Evolutionary conservation across 148 eudicot species (phyloP).

Genomic region (Nepenthes gracilis): DNA sequence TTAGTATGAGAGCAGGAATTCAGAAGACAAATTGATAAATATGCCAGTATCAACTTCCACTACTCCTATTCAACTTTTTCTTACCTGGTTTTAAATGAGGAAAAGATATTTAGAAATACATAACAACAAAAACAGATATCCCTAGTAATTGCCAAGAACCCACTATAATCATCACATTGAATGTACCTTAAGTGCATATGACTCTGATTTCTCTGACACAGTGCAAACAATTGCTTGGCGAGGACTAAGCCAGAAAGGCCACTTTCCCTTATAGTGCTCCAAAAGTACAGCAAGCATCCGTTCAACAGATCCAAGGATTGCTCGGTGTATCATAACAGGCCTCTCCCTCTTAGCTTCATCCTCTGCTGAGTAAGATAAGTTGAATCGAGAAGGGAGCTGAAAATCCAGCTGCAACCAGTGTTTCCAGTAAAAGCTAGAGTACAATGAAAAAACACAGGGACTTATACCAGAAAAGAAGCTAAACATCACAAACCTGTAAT

Average conservation of each 20-base stretch:
- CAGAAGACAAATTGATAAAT: no score
- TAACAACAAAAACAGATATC: no score
- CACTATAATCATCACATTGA: background rate
- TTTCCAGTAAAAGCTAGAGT: background rate
- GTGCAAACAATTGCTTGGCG: conserved; percentile 91
- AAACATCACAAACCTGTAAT: conserved; percentile 51
- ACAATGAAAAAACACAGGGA: background rate
- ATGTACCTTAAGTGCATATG: conserved; percentile 69
- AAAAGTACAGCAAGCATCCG: conserved; percentile 96
- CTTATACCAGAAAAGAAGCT: background rate
- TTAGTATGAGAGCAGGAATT: no score
- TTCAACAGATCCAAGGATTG: conserved; percentile 94
- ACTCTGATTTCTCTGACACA: conserved; percentile 73
- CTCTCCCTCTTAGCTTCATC: conserved; percentile 93
- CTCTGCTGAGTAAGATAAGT: conserved; percentile 85
- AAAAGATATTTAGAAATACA: no score
- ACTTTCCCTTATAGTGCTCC: conserved; percentile 96
- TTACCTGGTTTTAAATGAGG: no score
- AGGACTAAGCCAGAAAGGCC: conserved; percentile 99
- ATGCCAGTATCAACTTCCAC: no score
- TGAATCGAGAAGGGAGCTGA: conserved; percentile 84
- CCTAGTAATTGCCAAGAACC: background rate
- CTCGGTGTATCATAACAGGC: conserved; percentile 96
- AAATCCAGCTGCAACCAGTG: conserved; percentile 70
- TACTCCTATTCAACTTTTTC: no score